Evolutionary conservation across 169 alveolate genomes (phyloP), one percentile per base, ranked within the genome.

Genomic region (Eimeria praecox): DNA sequence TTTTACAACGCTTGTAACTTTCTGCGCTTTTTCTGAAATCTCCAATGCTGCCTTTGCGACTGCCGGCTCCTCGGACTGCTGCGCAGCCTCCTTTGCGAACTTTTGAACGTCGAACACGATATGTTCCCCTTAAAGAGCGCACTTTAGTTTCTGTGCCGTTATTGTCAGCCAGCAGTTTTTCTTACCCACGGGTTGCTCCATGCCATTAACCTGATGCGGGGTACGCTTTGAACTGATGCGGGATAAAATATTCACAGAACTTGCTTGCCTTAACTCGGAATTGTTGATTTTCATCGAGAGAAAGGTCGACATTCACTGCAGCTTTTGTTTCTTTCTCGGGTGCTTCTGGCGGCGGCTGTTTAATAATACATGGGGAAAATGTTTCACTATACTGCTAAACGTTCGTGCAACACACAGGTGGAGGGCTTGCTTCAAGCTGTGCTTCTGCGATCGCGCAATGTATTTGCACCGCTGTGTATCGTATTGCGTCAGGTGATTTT

Each of bases 121-220:
- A 77, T 62, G 94, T 38, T 87, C 94, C 62, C 94, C 94, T 87
- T 27, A 10, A 14, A 20, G 69, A 27, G 46, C 0, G 83, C 64
- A 35, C 62, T 2, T n/a, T 87, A 38, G 59, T 64, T 30, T 46
- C 69, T 46, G 69, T 44, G 66, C 4, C 44, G 12, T 12, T n/a
- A 8, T 52, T 52, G 69, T 27, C 56, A 54, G 27, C 59, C 46
- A 35, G 82, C 18, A 46, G 82, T 12, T 64, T 62, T 10, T 40
- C 94, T 94, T 54, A 94, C 96, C 96, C 24, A 85, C 94, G 3
- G 96, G 96, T 46, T 94, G 96, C 33, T 82, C 96, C 71, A 40
- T 71, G 89, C 96, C 96, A 69, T 94, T 94, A 38, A 94, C 96
- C 96, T 94, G 82, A 27, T 16, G 82, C 24, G n/a, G 27, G 33